Percentiles rank a stretch among this genome's conserved stretches.
Evolutionary conservation across 805 yeast genomes (phyloP).

Genomic region (Cyberlindnera xishuangbannaensis): DNA sequence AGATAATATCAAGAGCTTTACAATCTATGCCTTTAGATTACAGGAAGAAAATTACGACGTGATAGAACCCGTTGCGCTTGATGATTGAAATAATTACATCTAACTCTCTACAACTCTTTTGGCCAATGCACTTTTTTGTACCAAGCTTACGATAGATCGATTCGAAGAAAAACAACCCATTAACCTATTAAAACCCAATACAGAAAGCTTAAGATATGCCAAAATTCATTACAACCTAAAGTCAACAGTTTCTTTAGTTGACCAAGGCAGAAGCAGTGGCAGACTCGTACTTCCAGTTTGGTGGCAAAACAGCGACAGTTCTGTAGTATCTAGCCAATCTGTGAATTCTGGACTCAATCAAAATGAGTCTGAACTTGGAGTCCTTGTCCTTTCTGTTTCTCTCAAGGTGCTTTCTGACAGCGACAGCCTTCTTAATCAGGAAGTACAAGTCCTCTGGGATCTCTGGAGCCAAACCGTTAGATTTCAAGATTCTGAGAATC

Average conservation of each 20-base stretch:
- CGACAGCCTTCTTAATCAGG: conserved; percentile 98
- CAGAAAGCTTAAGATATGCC: no score
- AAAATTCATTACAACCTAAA: conserved; percentile 4
- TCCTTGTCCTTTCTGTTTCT: conserved; percentile 99
- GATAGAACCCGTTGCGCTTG: conserved; percentile 14
- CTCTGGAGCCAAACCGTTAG: conserved; percentile 99
- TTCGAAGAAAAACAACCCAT: conserved; percentile 1
- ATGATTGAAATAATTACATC: no score
- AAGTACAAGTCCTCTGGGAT: conserved; percentile 99
- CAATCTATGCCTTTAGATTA: conserved; percentile 18
- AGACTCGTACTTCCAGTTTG: conserved; percentile 99
- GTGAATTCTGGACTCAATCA: conserved; percentile 99
- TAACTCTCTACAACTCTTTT: no score
- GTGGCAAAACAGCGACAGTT: conserved; percentile 98
- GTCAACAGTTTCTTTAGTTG: conserved; percentile 65
- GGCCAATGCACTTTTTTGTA: no score
- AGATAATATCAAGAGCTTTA: conserved; percentile 10
- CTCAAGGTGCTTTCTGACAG: conserved; percentile 99
- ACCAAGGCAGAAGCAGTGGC: conserved; percentile 99
- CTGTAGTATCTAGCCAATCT: conserved; percentile 99
- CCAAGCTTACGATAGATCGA: no score
- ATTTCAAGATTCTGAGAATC: conserved; percentile 97
- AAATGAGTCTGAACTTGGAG: conserved; percentile 99
- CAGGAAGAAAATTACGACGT: conserved; percentile 18
- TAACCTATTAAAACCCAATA: conserved; percentile 16